Conservation (phyloP, 345 rosid genomes). For the Citrus medica region DNA sequence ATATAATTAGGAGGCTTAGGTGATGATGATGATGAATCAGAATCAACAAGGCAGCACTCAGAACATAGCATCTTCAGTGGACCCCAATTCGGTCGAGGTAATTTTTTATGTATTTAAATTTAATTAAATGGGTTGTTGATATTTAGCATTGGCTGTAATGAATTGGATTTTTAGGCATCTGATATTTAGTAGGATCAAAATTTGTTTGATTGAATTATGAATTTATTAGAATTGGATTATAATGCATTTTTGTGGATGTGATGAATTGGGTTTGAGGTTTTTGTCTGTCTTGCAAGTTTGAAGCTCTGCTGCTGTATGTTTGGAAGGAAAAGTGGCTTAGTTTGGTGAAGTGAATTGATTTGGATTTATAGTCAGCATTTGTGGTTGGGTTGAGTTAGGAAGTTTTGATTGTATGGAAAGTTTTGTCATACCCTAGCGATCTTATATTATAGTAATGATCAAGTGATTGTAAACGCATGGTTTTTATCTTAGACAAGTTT, state of each 20-base stretch:
- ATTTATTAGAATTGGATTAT: neutral
- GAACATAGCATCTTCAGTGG: constrained; percentile 47
- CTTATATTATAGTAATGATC: neutral
- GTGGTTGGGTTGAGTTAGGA: neutral
- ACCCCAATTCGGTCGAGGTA: constrained; percentile 76
- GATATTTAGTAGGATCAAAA: neutral
- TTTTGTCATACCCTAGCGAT: neutral
- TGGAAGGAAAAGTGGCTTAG: neutral
- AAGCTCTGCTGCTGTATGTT: neutral
- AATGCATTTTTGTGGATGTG: neutral
- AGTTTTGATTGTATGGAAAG: neutral
- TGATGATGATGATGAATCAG: constrained; percentile 75
- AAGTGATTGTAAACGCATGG: neutral
- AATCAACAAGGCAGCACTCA: constrained; percentile 71
- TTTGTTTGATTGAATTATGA: neutral
- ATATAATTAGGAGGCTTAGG: constrained; percentile 43
- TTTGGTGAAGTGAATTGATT: neutral
- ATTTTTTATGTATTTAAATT: constrained; percentile 3
- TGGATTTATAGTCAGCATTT: neutral
- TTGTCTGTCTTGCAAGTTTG: neutral
- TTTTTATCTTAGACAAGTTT: neutral
- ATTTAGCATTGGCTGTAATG: neutral
- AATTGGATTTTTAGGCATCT: neutral
- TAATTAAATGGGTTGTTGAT: neutral
- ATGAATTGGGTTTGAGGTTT: neutral